A percentile compares a stretch with the other conserved stretches of the same genome.
phyloP scores from a whole-genome alignment of 2,329 filamentous ascomycete species.

The Paracorniculantispora psalliotae region DNA sequence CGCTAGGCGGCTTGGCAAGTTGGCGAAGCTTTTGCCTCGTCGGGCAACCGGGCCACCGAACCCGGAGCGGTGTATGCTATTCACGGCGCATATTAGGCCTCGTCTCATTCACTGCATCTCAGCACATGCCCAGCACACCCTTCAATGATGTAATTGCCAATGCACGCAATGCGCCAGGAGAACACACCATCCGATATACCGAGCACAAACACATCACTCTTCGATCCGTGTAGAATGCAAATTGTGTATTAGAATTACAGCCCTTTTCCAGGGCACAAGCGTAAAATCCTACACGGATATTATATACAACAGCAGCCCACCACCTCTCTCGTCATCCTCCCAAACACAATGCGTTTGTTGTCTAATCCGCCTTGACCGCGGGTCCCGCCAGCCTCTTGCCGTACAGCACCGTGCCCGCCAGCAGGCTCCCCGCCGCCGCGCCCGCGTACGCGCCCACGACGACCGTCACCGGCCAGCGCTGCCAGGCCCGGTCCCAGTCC shows the following conservation, averaged over 20 bases:
- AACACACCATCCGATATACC: too few species aligned
- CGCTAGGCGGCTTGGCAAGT: neutral
- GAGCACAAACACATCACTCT: too few species aligned
- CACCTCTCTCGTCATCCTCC: neutral
- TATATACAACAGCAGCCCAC: neutral
- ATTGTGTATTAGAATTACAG: neutral
- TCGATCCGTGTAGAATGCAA: neutral
- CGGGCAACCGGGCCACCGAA: too few species aligned
- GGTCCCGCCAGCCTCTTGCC: constrained; percentile 36
- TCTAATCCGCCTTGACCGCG: constrained; percentile 25
- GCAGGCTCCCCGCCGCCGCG: constrained; percentile 63
- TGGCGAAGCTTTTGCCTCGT: neutral
- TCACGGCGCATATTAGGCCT: neutral
- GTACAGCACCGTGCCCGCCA: constrained; percentile 49
- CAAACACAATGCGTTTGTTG: neutral
- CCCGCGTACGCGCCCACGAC: constrained; percentile 77
- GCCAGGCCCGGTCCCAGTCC: constrained; percentile 99
- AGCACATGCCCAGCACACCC: too few species aligned
- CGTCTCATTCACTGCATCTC: too few species aligned
- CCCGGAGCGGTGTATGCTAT: constrained; percentile 1
- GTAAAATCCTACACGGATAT: neutral
- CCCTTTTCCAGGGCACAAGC: neutral
- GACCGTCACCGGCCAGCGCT: constrained; percentile 94
- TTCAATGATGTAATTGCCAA: neutral
- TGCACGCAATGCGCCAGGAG: neutral